A percentile compares a stretch with the other conserved stretches of the same genome.
These are phyloP conservation scores for Lyophyllum shimeji DNA, from an alignment of 768 basidiomycete species.

Conservation along the genomic window DNA sequence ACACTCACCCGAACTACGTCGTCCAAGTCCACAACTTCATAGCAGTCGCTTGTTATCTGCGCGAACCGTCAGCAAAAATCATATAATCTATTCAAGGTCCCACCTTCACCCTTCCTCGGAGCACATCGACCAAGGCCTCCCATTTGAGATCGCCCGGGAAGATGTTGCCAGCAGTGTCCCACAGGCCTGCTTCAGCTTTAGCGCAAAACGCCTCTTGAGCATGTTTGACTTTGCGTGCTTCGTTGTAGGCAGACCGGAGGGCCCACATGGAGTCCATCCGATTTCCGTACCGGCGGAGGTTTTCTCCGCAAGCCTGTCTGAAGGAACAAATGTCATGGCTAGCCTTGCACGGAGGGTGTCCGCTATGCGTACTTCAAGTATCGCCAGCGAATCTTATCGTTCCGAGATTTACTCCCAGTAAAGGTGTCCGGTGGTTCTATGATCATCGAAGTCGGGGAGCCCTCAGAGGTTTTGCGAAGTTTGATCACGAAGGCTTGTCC, in stretches of 20 bases:
- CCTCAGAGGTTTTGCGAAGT: slow-evolving; percentile 72
- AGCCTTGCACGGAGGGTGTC: neutral
- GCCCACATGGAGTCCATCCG: slow-evolving; percentile 83
- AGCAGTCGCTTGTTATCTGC: slow-evolving; percentile 66
- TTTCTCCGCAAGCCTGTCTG: slow-evolving; percentile 67
- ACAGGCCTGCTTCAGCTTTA: slow-evolving; percentile 51
- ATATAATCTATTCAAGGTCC: neutral
- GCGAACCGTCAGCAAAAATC: neutral
- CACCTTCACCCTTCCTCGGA: slow-evolving; percentile 86
- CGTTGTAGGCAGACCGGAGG: slow-evolving; percentile 75
- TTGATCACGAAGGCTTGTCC: slow-evolving; percentile 91
- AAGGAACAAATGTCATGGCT: slow-evolving; percentile 8
- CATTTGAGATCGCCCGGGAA: slow-evolving; percentile 77
- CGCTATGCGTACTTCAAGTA: slow-evolving; percentile 66
- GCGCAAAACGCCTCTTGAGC: slow-evolving; percentile 74
- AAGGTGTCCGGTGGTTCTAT: slow-evolving; percentile 79
- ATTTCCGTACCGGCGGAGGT: slow-evolving; percentile 43
- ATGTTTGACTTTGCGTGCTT: slow-evolving; percentile 66
- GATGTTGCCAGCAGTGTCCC: slow-evolving; percentile 33
- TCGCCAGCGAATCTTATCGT: slow-evolving; percentile 62
- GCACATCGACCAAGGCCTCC: slow-evolving; percentile 79
- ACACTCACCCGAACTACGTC: slow-evolving; percentile 59
- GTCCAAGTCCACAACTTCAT: slow-evolving; percentile 74
- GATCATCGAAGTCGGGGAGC: slow-evolving; percentile 77
- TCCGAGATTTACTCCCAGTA: slow-evolving; percentile 39